Evolutionary conservation across 495 filamentous ascomycete genomes (phyloP).

Genomic region (Penicillium daleae): DNA sequence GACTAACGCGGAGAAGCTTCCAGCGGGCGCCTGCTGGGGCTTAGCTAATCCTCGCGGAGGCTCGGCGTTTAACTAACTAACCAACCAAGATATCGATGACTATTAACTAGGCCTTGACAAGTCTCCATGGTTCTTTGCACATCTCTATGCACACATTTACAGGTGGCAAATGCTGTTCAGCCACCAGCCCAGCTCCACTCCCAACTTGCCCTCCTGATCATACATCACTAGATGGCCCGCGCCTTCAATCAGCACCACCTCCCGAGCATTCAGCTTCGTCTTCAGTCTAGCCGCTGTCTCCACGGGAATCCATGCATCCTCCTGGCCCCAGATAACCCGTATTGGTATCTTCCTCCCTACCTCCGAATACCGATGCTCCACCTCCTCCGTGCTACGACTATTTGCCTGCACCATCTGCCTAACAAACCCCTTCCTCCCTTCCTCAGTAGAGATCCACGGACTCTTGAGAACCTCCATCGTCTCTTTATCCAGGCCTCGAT

Average conservation of each 20-base stretch:
- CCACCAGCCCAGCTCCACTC: conserved; percentile 35
- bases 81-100: neutral
- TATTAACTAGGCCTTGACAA: too few relatives aligned
- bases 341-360: conserved; percentile 34
- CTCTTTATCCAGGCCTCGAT: conserved; percentile 21
- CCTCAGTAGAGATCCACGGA: conserved; percentile 30
- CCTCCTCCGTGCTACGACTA: conserved; percentile 28
- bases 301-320: conserved; percentile 39
- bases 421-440: conserved; percentile 31
- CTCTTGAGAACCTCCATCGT: conserved; percentile 29
- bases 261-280: conserved; percentile 20
- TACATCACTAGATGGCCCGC: conserved; percentile 42
- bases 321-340: conserved; percentile 39
- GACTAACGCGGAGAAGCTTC: conserved; percentile 44
- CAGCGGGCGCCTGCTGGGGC: conserved; percentile 16
- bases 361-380: conserved; percentile 30
- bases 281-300: conserved; percentile 29
- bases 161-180: conserved; percentile 8
- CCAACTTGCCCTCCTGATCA: conserved; percentile 36
- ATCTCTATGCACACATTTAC: neutral
- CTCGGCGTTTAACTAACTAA: conserved; percentile 8
- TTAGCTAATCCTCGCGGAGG: conserved; percentile 34
- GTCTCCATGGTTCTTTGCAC: too few relatives aligned
- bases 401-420: conserved; percentile 37
- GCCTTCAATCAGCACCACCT: conserved; percentile 34